Evolutionary conservation across 129 eudicot genomes (phyloP), one percentile per base, ranked within the genome.

Genomic region (Kitagawia praeruptora): DNA sequence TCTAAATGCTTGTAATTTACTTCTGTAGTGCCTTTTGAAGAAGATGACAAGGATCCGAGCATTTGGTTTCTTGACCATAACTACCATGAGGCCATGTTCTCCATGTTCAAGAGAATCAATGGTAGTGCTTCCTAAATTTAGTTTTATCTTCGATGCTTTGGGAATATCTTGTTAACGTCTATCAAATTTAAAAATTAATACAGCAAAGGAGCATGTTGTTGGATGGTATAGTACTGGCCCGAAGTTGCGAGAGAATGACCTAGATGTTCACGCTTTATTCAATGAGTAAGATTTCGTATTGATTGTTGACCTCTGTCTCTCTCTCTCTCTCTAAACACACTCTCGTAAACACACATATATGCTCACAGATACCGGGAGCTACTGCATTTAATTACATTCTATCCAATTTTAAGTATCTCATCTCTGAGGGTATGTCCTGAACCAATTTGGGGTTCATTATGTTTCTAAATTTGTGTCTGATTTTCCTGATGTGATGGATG

Each of bases 221-320:
- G 99, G 99, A 61, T 95, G 99, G 99, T 95, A 95, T 83, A 95
- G 99, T 84, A 92, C 99, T 4, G 99, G 99, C 18, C 97, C 99
- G n/a, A 95, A 95, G 83, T 92, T 95, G 77, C 85, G 92, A 84
- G 99, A 95, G 76, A 95, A 95, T 85, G 99, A 95, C 83, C 86
- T 92, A 45, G 92, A 92, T 75, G 82, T 95, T 87, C 99, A 95
- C 46, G 87, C 88, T 56, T 87, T 95, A 87, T 92, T 95, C 47
- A 95, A 87, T 21, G 99, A 92, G 99, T 95, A 90, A 95, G 96
- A 81, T 79, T 76, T 19, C 4, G 12, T 76, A 9, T 45, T 74
- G 58, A 44, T 46, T 18, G 13, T 5, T 44, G 56, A n/a, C 19
- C 74, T 69, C 74, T 69, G 12, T 69, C 44, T 31, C 21, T 1